Conservation (phyloP, 768 basidiomycete genomes). For the Agaricus subrufescens region DNA sequence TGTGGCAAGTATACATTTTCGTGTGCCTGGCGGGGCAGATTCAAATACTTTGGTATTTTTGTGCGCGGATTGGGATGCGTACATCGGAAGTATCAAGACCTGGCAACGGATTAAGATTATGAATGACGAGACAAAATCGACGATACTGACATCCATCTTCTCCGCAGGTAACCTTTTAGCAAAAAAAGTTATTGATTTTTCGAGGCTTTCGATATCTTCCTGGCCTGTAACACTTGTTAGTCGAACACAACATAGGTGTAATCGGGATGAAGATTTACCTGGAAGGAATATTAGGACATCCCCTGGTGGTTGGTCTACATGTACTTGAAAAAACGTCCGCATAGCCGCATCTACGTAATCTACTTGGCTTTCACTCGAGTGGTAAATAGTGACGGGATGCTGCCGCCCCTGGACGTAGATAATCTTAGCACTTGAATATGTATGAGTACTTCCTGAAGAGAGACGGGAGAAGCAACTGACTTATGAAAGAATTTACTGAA, state of each 20-base stretch:
- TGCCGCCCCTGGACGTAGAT: constrained; percentile 92
- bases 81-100: constrained; percentile 79
- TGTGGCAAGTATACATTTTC: constrained; percentile 94
- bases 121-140: not conserved
- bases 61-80: constrained; percentile 74
- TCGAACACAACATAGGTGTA: not conserved
- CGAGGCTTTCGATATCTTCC: constrained; percentile 91
- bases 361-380: constrained; percentile 63
- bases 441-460: not conserved
- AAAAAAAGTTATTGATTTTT: constrained; percentile 66
- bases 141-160: constrained; percentile 38
- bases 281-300: constrained; percentile 94
- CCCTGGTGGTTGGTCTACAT: constrained; percentile 71
- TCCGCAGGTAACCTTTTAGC: constrained; percentile 65
- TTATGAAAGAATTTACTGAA: constrained; percentile 85
- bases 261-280: constrained; percentile 33
- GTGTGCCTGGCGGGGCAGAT: constrained; percentile 55
- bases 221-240: constrained; percentile 54
- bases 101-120: constrained; percentile 21
- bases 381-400: constrained; percentile 83
- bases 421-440: constrained; percentile 64
- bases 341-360: constrained; percentile 90
- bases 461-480: constrained; percentile 39
- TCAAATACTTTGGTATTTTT: constrained; percentile 79
- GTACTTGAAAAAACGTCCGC: constrained; percentile 93